A percentile compares a stretch with the other conserved stretches of the same genome.
Evolutionary conservation across 139 green algal species (phyloP).

Genomic region (Asterochloris erici): DNA sequence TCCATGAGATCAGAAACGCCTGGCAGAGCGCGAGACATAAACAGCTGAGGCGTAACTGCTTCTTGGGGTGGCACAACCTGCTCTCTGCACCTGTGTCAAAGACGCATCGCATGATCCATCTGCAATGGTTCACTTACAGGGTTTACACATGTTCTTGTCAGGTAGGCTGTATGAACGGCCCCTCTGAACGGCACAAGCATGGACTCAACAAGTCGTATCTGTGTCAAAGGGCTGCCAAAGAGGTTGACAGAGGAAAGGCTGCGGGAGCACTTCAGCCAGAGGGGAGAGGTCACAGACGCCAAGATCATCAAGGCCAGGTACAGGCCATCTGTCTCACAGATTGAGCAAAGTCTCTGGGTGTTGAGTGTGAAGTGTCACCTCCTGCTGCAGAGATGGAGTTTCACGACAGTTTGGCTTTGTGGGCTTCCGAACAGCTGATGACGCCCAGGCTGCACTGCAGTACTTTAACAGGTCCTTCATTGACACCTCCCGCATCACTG

Average conservation of each 20-base stretch:
- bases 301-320: slow-evolving; percentile 90
- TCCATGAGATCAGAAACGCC: too few relatives aligned
- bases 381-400: slow-evolving; percentile 74
- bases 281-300: slow-evolving; percentile 92
- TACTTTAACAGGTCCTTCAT: slow-evolving; percentile 94
- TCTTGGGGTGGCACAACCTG: too few relatives aligned
- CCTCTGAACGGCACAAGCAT: too few relatives aligned
- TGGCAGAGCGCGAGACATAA: too few relatives aligned
- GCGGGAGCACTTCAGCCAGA: slow-evolving; percentile 78
- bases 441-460: slow-evolving; percentile 67
- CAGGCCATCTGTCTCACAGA: background rate
- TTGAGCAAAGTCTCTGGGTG: background rate
- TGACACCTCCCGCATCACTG: slow-evolving; percentile 73
- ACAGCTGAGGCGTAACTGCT: too few relatives aligned
- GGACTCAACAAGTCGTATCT: slow-evolving; percentile 60
- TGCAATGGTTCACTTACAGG: too few relatives aligned
- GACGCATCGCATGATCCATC: too few relatives aligned
- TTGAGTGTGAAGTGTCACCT: background rate
- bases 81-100: too few relatives aligned
- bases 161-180: too few relatives aligned
- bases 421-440: slow-evolving; percentile 73
- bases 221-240: slow-evolving; percentile 94
- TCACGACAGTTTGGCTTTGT: slow-evolving; percentile 94
- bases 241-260: slow-evolving; percentile 75
- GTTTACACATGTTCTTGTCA: too few relatives aligned